Evolutionary conservation across 768 basidiomycete genomes (phyloP).

Genomic region (Collybia nuda): DNA sequence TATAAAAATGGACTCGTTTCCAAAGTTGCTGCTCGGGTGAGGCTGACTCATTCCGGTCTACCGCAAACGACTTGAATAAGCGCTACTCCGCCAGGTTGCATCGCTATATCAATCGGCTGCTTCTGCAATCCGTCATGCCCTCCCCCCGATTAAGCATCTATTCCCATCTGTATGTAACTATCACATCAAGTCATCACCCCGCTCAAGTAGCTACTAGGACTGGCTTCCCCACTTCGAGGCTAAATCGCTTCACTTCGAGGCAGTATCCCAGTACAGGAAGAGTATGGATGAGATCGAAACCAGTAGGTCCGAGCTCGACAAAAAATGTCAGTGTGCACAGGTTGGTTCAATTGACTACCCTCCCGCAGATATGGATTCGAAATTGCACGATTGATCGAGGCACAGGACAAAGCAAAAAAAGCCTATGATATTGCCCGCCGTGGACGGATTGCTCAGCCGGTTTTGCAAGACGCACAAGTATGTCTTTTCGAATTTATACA

Average conservation of each 20-base stretch:
- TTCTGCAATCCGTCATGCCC: slow-evolving; percentile 40
- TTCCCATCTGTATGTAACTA: slow-evolving; percentile 52
- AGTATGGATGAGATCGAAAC: slow-evolving; percentile 85
- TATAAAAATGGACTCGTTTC: slow-evolving; percentile 84
- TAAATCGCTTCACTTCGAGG: slow-evolving; percentile 83
- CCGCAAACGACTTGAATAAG: too few species aligned
- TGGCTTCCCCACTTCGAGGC: slow-evolving; percentile 83
- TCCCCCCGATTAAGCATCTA: slow-evolving; percentile 40
- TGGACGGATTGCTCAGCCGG: slow-evolving; percentile 57
- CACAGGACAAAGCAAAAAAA: slow-evolving; percentile 64
- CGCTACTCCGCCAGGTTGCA: slow-evolving; percentile 41
- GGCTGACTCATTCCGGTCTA: not conserved
- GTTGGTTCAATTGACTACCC: slow-evolving; percentile 10
- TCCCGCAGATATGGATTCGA: slow-evolving; percentile 79
- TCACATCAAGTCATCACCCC: not conserved
- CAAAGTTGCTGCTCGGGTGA: slow-evolving; percentile 75
- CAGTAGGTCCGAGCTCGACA: slow-evolving; percentile 48
- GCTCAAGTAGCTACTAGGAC: slow-evolving; percentile 39
- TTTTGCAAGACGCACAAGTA: slow-evolving; percentile 82
- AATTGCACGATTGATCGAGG: slow-evolving; percentile 73
- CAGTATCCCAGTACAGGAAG: slow-evolving; percentile 87
- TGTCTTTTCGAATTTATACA: slow-evolving; percentile 6
- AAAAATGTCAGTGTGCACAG: not conserved
- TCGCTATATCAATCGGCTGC: slow-evolving; percentile 61
- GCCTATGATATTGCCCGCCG: slow-evolving; percentile 69